Conservation (phyloP, 345 rosid species). For the Aegle marmelos region DNA sequence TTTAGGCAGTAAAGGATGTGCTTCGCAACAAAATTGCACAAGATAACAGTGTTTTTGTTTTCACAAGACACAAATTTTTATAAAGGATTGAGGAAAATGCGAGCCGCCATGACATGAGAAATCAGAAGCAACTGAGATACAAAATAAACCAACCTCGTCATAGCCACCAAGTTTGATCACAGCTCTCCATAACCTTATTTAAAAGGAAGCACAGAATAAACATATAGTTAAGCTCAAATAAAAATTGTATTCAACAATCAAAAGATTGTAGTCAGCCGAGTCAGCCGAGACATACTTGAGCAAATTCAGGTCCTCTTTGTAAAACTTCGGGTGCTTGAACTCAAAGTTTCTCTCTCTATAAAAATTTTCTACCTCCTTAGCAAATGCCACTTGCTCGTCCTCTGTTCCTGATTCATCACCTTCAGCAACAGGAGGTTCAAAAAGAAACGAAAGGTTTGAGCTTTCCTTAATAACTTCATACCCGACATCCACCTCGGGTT, state of each 20-base stretch:
- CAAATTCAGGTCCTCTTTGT: conserved; percentile 60
- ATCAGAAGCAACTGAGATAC: background rate
- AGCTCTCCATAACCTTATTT: conserved; percentile 55
- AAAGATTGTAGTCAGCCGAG: background rate
- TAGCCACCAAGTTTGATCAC: conserved; percentile 70
- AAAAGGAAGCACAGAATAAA: background rate
- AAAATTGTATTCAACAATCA: background rate
- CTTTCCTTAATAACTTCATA: conserved; percentile 16
- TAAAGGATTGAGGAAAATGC: background rate
- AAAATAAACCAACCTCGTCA: conserved; percentile 48
- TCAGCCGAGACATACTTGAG: conserved; percentile 41
- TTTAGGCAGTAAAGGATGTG: background rate
- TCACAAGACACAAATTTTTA: background rate
- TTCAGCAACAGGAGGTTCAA: conserved; percentile 35
- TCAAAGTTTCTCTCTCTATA: conserved; percentile 45
- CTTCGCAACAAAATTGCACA: background rate
- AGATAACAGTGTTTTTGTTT: background rate
- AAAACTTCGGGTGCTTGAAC: conserved; percentile 66
- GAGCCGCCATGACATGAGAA: background rate
- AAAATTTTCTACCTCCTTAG: conserved; percentile 54
- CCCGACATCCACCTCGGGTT: conserved; percentile 16
- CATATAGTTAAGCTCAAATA: background rate
- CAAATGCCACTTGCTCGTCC: conserved; percentile 54
- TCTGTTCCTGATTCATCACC: conserved; percentile 56
- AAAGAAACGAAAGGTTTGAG: conserved; percentile 27